Percentiles rank a stretch among this genome's conserved stretches.
These are phyloP conservation scores for Astrothelium subdiscretum DNA, from an alignment of 495 filamentous ascomycete genomes.

Conservation along the genomic window DNA sequence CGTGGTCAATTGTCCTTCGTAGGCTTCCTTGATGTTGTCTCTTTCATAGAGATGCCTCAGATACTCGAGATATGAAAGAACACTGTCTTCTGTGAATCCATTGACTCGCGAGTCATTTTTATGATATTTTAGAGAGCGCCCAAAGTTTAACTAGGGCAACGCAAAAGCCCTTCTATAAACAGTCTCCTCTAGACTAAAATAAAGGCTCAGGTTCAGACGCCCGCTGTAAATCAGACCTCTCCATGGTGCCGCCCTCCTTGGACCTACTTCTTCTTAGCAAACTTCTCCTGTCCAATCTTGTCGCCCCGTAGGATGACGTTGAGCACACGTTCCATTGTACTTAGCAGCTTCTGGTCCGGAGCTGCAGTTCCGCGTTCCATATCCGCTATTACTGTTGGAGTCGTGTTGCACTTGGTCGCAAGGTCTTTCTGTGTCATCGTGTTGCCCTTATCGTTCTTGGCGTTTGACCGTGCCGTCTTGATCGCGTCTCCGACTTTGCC, in stretches of 20 bases:
- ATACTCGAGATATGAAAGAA: too few relatives aligned
- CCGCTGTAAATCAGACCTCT: neutral
- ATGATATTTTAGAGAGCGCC: too few relatives aligned
- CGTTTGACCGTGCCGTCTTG: conserved; percentile 52
- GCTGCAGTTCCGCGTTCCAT: conserved; percentile 73
- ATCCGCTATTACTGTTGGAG: conserved; percentile 63
- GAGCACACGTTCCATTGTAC: conserved; percentile 69
- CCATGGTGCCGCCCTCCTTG: neutral
- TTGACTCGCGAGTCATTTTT: too few relatives aligned
- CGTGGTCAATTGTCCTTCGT: too few relatives aligned
- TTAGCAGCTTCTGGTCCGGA: conserved; percentile 76
- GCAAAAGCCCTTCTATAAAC: too few relatives aligned
- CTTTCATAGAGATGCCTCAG: too few relatives aligned
- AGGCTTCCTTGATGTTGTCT: too few relatives aligned
- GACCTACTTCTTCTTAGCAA: conserved; percentile 53
- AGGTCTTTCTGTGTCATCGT: conserved; percentile 98
- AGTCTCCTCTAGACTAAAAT: neutral
- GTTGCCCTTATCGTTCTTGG: conserved; percentile 39
- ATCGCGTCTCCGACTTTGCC: conserved; percentile 71
- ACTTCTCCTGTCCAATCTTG: conserved; percentile 66
- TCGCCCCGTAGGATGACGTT: conserved; percentile 72
- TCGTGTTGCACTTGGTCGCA: conserved; percentile 87
- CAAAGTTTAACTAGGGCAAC: too few relatives aligned
- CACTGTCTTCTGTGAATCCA: too few relatives aligned
- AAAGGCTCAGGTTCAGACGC: neutral